These are phyloP conservation scores for Eleusine coracana DNA, from an alignment of 176 grass and related monocot species.

Conservation along the genomic window DNA sequence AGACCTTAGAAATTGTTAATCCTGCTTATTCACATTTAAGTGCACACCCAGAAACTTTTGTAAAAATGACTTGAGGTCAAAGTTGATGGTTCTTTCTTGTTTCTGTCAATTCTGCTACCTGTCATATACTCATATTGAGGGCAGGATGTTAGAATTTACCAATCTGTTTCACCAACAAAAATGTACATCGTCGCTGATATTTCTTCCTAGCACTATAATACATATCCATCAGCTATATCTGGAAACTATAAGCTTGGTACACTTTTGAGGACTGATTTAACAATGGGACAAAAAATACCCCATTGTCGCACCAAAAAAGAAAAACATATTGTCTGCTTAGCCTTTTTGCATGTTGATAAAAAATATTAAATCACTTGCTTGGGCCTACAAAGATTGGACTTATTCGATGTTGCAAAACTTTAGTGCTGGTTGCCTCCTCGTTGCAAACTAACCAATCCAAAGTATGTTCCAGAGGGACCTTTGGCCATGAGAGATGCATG, in stretches of 20 bases:
- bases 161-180: not conserved
- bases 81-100: not conserved
- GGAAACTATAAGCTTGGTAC: slow-evolving; percentile 17
- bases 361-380: not conserved
- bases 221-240: slow-evolving; percentile 28
- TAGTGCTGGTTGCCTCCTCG: slow-evolving; percentile 55
- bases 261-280: slow-evolving; percentile 3
- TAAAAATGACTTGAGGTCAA: not conserved
- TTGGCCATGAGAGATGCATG: slow-evolving; percentile 87
- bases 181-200: slow-evolving; percentile 23
- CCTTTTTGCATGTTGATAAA: slow-evolving; percentile 11
- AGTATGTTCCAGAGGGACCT: slow-evolving; percentile 65
- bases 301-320: slow-evolving; percentile 21
- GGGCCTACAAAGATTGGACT: not conserved
- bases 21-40: not conserved
- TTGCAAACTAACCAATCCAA: slow-evolving; percentile 74
- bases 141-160: not conserved
- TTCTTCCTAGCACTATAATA: slow-evolving; percentile 24
- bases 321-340: not conserved
- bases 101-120: slow-evolving; percentile 1
- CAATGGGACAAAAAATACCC: slow-evolving; percentile 32
- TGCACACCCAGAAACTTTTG: not conserved
- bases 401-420: not conserved
- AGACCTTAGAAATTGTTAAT: no score
- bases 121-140: not conserved